Conservation (phyloP, 768 basidiomycete genomes). For the Saitozyma sp. region DNA sequence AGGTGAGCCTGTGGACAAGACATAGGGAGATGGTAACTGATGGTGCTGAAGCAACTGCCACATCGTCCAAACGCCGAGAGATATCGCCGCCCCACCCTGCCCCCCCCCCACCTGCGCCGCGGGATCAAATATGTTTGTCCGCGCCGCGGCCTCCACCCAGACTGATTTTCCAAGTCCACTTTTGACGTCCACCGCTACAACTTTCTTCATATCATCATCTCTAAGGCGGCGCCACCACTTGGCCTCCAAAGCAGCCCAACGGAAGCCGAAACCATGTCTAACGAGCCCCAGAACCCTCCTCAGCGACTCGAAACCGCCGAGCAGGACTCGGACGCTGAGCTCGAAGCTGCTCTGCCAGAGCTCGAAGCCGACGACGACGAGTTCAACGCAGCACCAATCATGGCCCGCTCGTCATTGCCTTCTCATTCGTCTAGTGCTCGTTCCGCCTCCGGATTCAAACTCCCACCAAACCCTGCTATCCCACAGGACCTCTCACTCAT, state of each 20-base stretch:
- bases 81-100: too few species aligned
- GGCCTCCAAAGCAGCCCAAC: too few species aligned
- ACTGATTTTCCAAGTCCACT: slow-evolving; percentile 1
- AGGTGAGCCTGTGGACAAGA: too few species aligned
- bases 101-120: too few species aligned
- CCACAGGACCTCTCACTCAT: slow-evolving; percentile 49
- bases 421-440: background rate
- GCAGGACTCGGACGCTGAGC: slow-evolving; percentile 21
- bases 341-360: slow-evolving; percentile 18
- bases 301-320: background rate
- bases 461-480: slow-evolving; percentile 12
- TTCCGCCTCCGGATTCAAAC: slow-evolving; percentile 4
- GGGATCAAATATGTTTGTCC: too few species aligned
- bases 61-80: too few species aligned
- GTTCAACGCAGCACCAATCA: background rate
- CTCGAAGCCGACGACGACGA: slow-evolving; percentile 1
- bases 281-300: too few species aligned
- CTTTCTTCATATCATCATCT: background rate
- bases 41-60: too few species aligned
- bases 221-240: background rate
- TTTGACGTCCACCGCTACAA: background rate
- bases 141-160: too few species aligned
- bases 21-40: too few species aligned
- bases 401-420: background rate
- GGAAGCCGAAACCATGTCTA: too few species aligned